These are phyloP conservation scores for Fusarium sp. DNA, from an alignment of 2,329 filamentous ascomycete genomes.

Conservation along the genomic window DNA sequence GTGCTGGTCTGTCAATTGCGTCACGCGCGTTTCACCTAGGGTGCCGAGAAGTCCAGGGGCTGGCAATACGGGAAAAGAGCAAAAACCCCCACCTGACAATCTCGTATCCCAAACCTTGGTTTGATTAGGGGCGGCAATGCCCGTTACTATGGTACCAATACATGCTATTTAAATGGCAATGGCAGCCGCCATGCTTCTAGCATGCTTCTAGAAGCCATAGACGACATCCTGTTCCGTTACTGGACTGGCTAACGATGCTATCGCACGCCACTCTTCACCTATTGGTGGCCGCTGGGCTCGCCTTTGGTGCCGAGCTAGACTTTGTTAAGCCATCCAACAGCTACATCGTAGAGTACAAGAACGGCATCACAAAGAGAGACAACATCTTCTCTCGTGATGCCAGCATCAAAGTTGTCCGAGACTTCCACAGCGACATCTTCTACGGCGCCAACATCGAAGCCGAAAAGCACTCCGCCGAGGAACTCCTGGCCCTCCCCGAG, in stretches of 20 bases:
- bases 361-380: not conserved
- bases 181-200: not conserved
- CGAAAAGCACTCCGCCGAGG: not conserved
- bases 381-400: not conserved
- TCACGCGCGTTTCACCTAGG: not conserved
- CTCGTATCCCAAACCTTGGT: not conserved
- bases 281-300: not conserved
- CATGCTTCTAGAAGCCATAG: not conserved
- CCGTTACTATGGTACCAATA: not conserved
- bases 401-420: not conserved
- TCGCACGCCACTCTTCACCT: not conserved
- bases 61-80: not conserved
- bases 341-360: not conserved
- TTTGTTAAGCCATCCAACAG: not conserved
- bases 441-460: conserved; percentile 9
- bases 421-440: conserved; percentile 10
- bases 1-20: not conserved
- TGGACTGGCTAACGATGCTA: not conserved
- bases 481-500: not conserved
- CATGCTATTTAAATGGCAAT: not conserved
- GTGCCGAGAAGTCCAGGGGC: not conserved
- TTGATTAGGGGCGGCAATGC: not conserved
- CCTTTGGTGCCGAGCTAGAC: not conserved
- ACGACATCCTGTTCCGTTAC: not conserved
- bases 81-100: not conserved